Evolutionary conservation across 352 stramenopile genomes (phyloP), one percentile per base, ranked within the genome.

Genomic region (Lagenidium sp.): DNA sequence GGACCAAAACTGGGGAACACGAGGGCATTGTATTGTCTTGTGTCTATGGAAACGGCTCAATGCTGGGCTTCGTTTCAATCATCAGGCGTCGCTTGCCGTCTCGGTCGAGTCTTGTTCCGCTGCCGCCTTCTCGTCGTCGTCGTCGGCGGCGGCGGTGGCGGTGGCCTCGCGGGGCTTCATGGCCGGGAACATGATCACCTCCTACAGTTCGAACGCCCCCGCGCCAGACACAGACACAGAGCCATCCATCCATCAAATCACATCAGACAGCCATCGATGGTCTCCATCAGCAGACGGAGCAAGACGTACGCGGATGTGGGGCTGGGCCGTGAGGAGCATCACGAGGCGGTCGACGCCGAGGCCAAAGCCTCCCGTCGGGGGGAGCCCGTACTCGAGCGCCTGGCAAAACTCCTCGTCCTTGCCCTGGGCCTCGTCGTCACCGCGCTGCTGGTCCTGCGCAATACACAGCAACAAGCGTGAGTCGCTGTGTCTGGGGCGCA

Each of bases 171-270:
- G 47, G 7, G 93, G 95, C 64, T 99, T 99, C 96, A 99, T 99
- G 15, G 95, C 96, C 26, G 97, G 97, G 71, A 99, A 99, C 40
- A 99, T 69, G 43, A 99, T 85, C 21, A 99, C 96, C 67, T 99
- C 97, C 82, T 99, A 94, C 22, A 65, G 22, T 26, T 43, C 16
- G 15, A n/a, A n/a, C n/a, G n/a, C n/a, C n/a, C n/a, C n/a, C n/a
- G n/a, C n/a, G n/a, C n/a, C n/a, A n/a, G n/a, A n/a, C n/a, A n/a
- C n/a, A n/a, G n/a, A n/a, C n/a, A n/a, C n/a, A n/a, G n/a, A n/a
- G n/a, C n/a, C n/a, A n/a, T n/a, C n/a, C n/a, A n/a, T n/a, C n/a
- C n/a, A n/a, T n/a, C n/a, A n/a, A n/a, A n/a, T 16, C 6, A 15
- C 16, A 15, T 41, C 20, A n/a, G n/a, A n/a, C n/a, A n/a, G 35